A percentile compares a stretch with the other conserved stretches of the same genome.
Conservation (phyloP, 495 filamentous ascomycete species). For the Tuber magnatum region DNA sequence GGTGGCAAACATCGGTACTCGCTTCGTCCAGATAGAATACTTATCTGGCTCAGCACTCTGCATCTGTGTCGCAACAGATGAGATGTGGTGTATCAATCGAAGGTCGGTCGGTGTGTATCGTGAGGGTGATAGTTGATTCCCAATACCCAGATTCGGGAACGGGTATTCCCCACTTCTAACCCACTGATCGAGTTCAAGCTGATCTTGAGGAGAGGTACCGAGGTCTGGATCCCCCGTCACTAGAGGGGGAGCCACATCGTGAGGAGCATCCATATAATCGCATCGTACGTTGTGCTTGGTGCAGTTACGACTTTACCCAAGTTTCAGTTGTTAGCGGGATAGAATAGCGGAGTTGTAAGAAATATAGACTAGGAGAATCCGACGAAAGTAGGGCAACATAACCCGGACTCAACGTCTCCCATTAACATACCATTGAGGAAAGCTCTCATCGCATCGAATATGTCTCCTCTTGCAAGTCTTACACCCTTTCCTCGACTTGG, state of each 20-base stretch:
- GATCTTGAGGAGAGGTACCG: constrained; percentile 52
- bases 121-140: constrained; percentile 57
- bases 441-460: constrained; percentile 95
- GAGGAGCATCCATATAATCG: constrained; percentile 81
- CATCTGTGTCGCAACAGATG: constrained; percentile 75
- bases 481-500: constrained; percentile 95
- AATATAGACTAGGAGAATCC: constrained; percentile 19
- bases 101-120: constrained; percentile 67
- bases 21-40: constrained; percentile 84
- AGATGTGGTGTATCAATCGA: constrained; percentile 84
- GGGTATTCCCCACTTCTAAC: constrained; percentile 75
- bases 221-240: constrained; percentile 73
- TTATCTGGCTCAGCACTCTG: constrained; percentile 65
- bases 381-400: constrained; percentile 16
- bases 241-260: constrained; percentile 58
- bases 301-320: constrained; percentile 74
- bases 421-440: constrained; percentile 80
- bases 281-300: constrained; percentile 98
- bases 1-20: constrained; percentile 70
- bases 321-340: constrained; percentile 18
- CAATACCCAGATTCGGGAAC: constrained; percentile 72
- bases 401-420: constrained; percentile 5
- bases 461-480: constrained; percentile 95
- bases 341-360: constrained; percentile 15
- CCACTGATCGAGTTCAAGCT: constrained; percentile 75